phyloP scores from a whole-genome alignment of 768 basidiomycete genomes.

The Scleroderma citrinum region DNA sequence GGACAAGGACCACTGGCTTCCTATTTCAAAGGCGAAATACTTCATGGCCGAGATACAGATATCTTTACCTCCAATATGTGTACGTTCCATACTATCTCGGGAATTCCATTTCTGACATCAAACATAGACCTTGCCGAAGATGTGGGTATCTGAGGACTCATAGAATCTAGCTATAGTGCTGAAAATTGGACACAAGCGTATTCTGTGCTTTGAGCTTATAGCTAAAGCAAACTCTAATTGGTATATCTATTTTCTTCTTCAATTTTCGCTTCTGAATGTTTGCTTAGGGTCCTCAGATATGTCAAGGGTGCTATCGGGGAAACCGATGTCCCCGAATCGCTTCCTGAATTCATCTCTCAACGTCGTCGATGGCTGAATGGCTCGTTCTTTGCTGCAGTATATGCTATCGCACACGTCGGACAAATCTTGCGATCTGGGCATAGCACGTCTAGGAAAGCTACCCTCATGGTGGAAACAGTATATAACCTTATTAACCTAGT shows the following conservation, averaged over 20 bases:
- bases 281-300: slow-evolving; percentile 85
- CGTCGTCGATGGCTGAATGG: slow-evolving; percentile 88
- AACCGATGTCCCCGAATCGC: slow-evolving; percentile 89
- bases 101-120: slow-evolving; percentile 7
- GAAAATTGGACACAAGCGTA: slow-evolving; percentile 49
- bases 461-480: slow-evolving; percentile 72
- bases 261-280: slow-evolving; percentile 4
- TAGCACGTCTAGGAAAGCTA: slow-evolving; percentile 63
- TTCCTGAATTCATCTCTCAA: slow-evolving; percentile 92
- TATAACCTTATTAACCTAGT: slow-evolving; percentile 85
- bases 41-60: slow-evolving; percentile 80
- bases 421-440: slow-evolving; percentile 45
- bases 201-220: slow-evolving; percentile 75
- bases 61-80: slow-evolving; percentile 98
- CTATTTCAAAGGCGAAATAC: slow-evolving; percentile 93
- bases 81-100: slow-evolving; percentile 30
- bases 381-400: slow-evolving; percentile 92
- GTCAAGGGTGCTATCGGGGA: slow-evolving; percentile 91
- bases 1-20: slow-evolving; percentile 88
- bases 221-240: slow-evolving; percentile 76
- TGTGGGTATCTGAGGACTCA: slow-evolving; percentile 35
- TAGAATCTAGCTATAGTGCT: neutral
- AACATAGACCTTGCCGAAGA: slow-evolving; percentile 82
- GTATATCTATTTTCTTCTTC: slow-evolving; percentile 31
- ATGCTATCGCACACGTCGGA: slow-evolving; percentile 74